These are phyloP conservation scores for Vairimorpha apis DNA, from an alignment of 371 early-diverging fungal genomes.

Conservation along the genomic window DNA sequence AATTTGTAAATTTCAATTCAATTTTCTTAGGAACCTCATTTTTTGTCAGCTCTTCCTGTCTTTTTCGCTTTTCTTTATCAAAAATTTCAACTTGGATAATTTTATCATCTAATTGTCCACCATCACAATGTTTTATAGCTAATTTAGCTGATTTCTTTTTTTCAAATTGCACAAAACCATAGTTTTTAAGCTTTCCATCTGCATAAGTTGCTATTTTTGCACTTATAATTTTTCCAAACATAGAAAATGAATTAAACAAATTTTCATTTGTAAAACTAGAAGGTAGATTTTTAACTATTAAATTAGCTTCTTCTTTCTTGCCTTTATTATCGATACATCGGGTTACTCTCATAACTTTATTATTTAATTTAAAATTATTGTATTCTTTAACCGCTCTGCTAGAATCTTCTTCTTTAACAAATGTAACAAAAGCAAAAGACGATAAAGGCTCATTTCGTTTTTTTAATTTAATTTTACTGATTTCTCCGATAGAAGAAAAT, in stretches of 20 bases:
- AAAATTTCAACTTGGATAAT: slow-evolving; percentile 54
- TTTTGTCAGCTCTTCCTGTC: slow-evolving; percentile 28
- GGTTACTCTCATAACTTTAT: slow-evolving; percentile 48
- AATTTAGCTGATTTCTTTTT: slow-evolving; percentile 56
- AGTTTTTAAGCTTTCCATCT: slow-evolving; percentile 59
- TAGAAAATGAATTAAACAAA: slow-evolving; percentile 93
- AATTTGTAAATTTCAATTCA: slow-evolving; percentile 57
- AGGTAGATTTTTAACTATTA: slow-evolving; percentile 95
- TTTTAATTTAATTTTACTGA: slow-evolving; percentile 43
- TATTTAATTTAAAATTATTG: slow-evolving; percentile 58
- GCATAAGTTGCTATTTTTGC: slow-evolving; percentile 88
- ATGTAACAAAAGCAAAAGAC: slow-evolving; percentile 61
- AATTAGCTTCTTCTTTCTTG: slow-evolving; percentile 69
- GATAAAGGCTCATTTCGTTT: slow-evolving; percentile 28
- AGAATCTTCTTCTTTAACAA: slow-evolving; percentile 51
- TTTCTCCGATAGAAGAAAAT: slow-evolving; percentile 50
- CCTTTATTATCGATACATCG: slow-evolving; percentile 49
- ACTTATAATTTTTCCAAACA: slow-evolving; percentile 89
- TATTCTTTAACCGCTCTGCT: slow-evolving; percentile 49
- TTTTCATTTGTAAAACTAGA: slow-evolving; percentile 66
- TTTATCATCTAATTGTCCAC: slow-evolving; percentile 47
- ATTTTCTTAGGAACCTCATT: slow-evolving; percentile 7
- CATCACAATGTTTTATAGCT: slow-evolving; percentile 56
- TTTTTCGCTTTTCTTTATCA: slow-evolving; percentile 33
- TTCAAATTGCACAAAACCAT: slow-evolving; percentile 62